A percentile compares a stretch with the other conserved stretches of the same genome.
These are phyloP conservation scores for Populus hybrid DNA, from an alignment of 441 rosid species.

Conservation along the genomic window DNA sequence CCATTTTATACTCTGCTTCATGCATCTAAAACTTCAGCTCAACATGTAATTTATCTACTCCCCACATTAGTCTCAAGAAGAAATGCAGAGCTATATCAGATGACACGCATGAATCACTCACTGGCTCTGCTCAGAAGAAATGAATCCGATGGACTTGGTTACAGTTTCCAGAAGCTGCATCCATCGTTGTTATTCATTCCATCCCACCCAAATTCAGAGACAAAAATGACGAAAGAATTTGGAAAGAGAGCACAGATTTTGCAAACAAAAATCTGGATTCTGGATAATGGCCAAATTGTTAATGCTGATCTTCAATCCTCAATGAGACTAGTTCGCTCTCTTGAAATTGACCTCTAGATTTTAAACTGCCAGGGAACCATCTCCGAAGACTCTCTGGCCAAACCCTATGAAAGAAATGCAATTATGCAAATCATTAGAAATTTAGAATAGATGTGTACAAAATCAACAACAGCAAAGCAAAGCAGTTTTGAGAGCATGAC, in stretches of 20 bases:
- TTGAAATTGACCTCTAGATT: slow-evolving; percentile 49
- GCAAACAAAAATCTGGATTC: background rate
- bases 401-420: slow-evolving; percentile 45
- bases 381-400: slow-evolving; percentile 67
- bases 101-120: background rate
- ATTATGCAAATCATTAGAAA: background rate
- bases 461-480: background rate
- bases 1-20: background rate
- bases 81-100: background rate
- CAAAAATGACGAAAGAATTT: background rate
- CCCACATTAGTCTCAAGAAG: background rate
- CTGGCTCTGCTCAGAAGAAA: background rate
- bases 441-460: background rate
- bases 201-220: background rate
- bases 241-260: background rate
- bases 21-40: background rate
- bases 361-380: slow-evolving; percentile 54
- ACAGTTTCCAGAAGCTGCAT: background rate
- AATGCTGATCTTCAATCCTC: slow-evolving; percentile 60
- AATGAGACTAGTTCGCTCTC: slow-evolving; percentile 78
- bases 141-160: slow-evolving; percentile 1
- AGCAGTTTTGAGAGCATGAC: background rate
- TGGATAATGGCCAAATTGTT: slow-evolving; percentile 12
- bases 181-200: background rate
- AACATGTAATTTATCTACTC: background rate